Base-by-base conservation (phyloP, 805 yeast genomes). In the Wickerhamiella sorbophila region DNA sequence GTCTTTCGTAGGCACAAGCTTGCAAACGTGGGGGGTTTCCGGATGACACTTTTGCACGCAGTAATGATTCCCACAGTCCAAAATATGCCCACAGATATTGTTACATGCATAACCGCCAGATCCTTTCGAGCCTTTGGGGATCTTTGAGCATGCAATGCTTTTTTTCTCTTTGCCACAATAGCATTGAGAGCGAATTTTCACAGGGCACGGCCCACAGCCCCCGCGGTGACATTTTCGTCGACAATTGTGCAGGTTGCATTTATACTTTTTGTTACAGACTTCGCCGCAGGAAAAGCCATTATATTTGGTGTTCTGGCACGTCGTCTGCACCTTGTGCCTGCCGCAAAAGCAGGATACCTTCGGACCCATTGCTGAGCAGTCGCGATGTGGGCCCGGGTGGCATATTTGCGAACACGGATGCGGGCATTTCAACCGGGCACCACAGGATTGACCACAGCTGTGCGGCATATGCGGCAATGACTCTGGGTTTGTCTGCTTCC, bases 161-260 rank as follows among this genome's bases (percentile, higher is more conserved):
- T 37, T 16, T 5, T 31, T 31, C 10, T 36, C 5, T 16, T 19
- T 34, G 4, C 53, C 52, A 29, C 55, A 50, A 31, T 33, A 41
- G 39, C 55, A 1, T 75, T 80, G 31, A 61, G 67, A 9, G 63
- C 64, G 18, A 4, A 44, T 27, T 10, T 36, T 29, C 2, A 20
- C 38, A 3, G 34, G 24, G 27, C 55, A 52, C 1, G 47, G 47
- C 3, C 46, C 47, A 35, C 55, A 52, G 5, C 33, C 38, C 9
- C 43, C 43, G n/a, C 29, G 29, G 33, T 52, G 56, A 39, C 56
- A 52, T 6, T 21, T 17, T 9, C 39, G 33, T 5, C 31, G 17
- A 39, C 56, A 52, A 20, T 18, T 33, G 39, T 52, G 56, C 12
- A 45, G 47, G 22, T 48, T 46, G 16, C 44, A 41, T 5, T 20